These are phyloP conservation scores for Hagleromyces aurorensis DNA, from an alignment of 805 yeast genomes.

Conservation along the genomic window DNA sequence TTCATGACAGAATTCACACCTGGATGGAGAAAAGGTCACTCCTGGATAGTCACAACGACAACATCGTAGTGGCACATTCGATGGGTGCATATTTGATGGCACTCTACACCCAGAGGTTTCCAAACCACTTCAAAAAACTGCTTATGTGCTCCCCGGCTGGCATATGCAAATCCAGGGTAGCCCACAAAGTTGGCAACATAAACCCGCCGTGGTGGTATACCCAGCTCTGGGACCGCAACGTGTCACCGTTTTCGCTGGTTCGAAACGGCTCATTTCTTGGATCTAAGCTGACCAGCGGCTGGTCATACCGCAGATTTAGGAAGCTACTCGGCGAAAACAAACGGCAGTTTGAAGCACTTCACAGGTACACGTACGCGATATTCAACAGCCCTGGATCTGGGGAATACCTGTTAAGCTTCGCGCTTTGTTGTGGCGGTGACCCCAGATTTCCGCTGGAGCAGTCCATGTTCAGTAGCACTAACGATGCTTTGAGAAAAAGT, in stretches of 20 bases:
- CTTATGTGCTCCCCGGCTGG: slow-evolving; percentile 91
- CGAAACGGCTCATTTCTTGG: slow-evolving; percentile 77
- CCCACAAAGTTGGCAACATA: slow-evolving; percentile 25
- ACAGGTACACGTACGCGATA: slow-evolving; percentile 72
- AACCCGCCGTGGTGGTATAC: slow-evolving; percentile 70
- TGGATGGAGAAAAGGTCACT: slow-evolving; percentile 30
- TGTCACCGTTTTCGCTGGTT: slow-evolving; percentile 79
- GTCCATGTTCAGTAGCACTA: slow-evolving; percentile 11
- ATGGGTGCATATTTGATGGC: slow-evolving; percentile 84
- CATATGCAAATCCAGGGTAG: slow-evolving; percentile 35
- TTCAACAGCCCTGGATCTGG: slow-evolving; percentile 88
- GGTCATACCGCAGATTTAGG: slow-evolving; percentile 76
- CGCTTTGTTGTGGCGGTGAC: slow-evolving; percentile 85
- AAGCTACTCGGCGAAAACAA: slow-evolving; percentile 32
- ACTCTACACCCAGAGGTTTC: slow-evolving; percentile 53
- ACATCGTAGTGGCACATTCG: slow-evolving; percentile 76
- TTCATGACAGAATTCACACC: slow-evolving; percentile 43
- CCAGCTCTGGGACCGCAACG: slow-evolving; percentile 75
- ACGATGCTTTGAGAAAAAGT: slow-evolving; percentile 33
- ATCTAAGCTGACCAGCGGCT: slow-evolving; percentile 75
- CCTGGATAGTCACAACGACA: slow-evolving; percentile 28
- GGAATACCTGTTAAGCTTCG: slow-evolving; percentile 79
- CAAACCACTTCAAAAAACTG: slow-evolving; percentile 55
- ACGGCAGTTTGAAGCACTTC: slow-evolving; percentile 40
- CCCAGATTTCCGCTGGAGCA: slow-evolving; percentile 67